A percentile compares a stretch with the other conserved stretches of the same genome.
Conservation (phyloP, 805 yeast species). For the Candida vaughaniae region DNA sequence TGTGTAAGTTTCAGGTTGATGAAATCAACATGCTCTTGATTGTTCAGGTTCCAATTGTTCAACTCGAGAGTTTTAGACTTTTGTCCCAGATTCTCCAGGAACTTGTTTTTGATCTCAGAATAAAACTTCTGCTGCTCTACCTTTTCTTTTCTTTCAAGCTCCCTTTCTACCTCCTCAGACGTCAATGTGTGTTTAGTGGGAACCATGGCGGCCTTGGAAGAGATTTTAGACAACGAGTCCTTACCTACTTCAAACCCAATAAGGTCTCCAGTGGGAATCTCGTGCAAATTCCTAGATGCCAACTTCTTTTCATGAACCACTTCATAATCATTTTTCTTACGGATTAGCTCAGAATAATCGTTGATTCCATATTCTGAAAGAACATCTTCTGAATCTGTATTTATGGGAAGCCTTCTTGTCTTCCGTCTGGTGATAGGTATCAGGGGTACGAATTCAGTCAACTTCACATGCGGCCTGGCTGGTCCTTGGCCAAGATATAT, state of each 20-base stretch:
- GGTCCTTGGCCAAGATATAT: constrained; percentile 33
- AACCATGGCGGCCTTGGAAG: constrained; percentile 1
- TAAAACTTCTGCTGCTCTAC: constrained; percentile 28
- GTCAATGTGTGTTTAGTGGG: constrained; percentile 18
- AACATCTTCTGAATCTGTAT: constrained; percentile 30
- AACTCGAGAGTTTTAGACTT: constrained; percentile 30
- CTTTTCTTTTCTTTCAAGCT: constrained; percentile 21
- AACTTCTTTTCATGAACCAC: constrained; percentile 18
- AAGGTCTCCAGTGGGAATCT: constrained; percentile 26
- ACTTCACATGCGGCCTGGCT: constrained; percentile 15
- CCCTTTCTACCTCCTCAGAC: constrained; percentile 26
- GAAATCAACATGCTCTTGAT: constrained; percentile 21
- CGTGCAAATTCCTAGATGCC: constrained; percentile 18
- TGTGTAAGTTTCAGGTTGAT: constrained; percentile 23
- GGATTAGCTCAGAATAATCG: constrained; percentile 28
- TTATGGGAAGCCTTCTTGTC: constrained; percentile 29
- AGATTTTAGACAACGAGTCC: constrained; percentile 10
- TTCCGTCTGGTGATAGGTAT: constrained; percentile 15
- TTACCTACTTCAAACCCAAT: constrained; percentile 39
- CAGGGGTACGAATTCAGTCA: constrained; percentile 22
- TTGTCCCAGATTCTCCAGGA: constrained; percentile 14
- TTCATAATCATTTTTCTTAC: constrained; percentile 27
- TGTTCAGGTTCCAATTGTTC: constrained; percentile 28
- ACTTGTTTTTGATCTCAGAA: constrained; percentile 27
- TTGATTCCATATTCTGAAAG: constrained; percentile 40